Percentiles rank a stretch among this genome's conserved stretches.
phyloP scores from a whole-genome alignment of 352 stramenopile species.

The Pythium utonaiense region DNA sequence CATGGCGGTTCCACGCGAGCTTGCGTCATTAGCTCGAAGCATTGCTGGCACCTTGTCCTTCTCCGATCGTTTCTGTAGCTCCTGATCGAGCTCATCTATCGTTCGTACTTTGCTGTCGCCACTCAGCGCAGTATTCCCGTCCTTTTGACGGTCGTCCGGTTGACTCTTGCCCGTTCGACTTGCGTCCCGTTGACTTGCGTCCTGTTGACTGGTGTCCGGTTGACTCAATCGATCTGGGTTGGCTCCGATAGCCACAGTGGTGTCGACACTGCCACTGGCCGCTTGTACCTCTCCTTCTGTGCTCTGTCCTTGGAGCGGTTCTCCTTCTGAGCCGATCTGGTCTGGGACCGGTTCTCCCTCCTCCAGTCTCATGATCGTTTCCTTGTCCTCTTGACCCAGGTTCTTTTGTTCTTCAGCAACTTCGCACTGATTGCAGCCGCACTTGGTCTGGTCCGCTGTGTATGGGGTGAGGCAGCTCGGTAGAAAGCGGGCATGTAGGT shows the following conservation, averaged over 20 bases:
- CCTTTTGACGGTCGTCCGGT: neutral
- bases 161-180: neutral
- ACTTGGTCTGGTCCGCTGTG: slow-evolving; percentile 8
- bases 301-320: too few species aligned
- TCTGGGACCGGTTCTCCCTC: neutral
- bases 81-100: slow-evolving; percentile 2
- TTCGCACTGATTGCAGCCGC: slow-evolving; percentile 9
- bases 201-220: neutral
- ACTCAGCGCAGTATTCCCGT: neutral
- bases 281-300: too few species aligned
- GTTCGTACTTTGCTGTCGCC: neutral
- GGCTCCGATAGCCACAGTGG: too few species aligned
- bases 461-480: slow-evolving; percentile 2
- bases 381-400: neutral
- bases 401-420: slow-evolving; percentile 7
- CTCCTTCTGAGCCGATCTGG: neutral
- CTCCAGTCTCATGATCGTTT: slow-evolving; percentile 4
- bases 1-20: neutral
- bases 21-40: neutral
- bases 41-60: neutral
- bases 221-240: neutral
- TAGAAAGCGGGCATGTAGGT: slow-evolving; percentile 9
- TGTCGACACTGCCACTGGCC: too few species aligned
- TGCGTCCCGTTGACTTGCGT: neutral
- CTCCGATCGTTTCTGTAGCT: neutral